Percentiles rank a stretch among this genome's conserved stretches.
Evolutionary conservation across 768 basidiomycete genomes (phyloP).

Genomic region (Tylopilus sp.): DNA sequence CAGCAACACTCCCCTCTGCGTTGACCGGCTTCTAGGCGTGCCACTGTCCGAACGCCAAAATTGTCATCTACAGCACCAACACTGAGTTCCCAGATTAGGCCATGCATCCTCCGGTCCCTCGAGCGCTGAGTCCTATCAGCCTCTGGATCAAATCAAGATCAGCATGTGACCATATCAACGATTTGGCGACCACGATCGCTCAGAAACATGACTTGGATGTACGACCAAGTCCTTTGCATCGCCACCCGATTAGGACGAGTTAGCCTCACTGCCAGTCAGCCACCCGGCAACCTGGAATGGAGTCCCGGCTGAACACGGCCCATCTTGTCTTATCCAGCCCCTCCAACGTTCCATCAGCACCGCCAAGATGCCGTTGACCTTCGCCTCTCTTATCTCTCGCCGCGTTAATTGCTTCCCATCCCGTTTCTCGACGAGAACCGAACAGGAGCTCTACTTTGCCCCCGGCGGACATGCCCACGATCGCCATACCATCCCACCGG

Average conservation of each 20-base stretch:
- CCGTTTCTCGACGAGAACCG: neutral
- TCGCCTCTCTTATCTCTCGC: slow-evolving; percentile 4
- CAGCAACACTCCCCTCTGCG: neutral
- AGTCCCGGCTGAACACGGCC: neutral
- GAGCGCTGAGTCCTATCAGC: too few relatives aligned
- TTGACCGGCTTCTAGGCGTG: neutral
- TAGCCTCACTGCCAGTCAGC: slow-evolving; percentile 14
- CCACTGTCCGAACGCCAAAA: too few relatives aligned
- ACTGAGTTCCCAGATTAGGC: too few relatives aligned
- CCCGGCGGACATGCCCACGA: slow-evolving; percentile 14
- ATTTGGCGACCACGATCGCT: too few relatives aligned
- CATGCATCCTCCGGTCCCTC: too few relatives aligned
- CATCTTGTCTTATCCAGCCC: neutral
- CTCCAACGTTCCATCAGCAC: slow-evolving; percentile 5
- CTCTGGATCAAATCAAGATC: neutral
- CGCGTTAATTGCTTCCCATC: neutral
- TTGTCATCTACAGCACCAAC: too few relatives aligned
- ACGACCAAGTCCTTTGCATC: too few relatives aligned
- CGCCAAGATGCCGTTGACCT: slow-evolving; percentile 10
- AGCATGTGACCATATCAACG: too few relatives aligned
- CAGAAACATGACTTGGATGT: too few relatives aligned
- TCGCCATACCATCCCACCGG: slow-evolving; percentile 6
- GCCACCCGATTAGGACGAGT: neutral
- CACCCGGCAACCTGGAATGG: too few relatives aligned
- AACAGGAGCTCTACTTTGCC: slow-evolving; percentile 8